Evolutionary conservation across 768 basidiomycete species (phyloP).

Genomic region (Pleurotus citrinopileatus): DNA sequence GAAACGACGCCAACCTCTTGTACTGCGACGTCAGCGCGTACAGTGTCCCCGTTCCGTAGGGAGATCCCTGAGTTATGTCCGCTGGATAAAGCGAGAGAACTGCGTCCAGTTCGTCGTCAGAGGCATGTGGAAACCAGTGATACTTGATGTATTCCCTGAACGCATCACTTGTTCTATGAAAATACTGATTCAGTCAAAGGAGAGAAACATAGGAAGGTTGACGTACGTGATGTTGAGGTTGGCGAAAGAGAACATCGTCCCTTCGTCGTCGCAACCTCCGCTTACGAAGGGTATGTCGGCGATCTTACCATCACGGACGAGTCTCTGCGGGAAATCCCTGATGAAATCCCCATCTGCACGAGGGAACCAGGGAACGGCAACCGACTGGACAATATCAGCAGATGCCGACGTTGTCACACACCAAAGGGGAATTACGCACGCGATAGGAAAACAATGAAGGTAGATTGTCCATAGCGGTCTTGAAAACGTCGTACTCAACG

Average conservation of each 20-base stretch:
- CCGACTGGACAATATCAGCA: constrained; percentile 24
- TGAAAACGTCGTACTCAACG: constrained; percentile 16
- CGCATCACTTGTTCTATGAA: constrained; percentile 15
- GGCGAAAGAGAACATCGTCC: constrained; percentile 26
- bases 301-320: constrained; percentile 22
- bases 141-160: constrained; percentile 23
- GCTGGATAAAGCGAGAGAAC: constrained; percentile 12
- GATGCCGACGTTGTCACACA: not conserved
- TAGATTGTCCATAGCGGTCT: constrained; percentile 18
- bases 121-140: not conserved
- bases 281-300: constrained; percentile 31
- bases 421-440: constrained; percentile 1
- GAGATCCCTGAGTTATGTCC: constrained; percentile 32
- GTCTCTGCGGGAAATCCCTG: constrained; percentile 18
- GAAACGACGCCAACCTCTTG: constrained; percentile 48
- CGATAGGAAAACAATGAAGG: constrained; percentile 19
- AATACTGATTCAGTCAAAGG: not conserved
- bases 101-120: not conserved
- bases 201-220: not conserved
- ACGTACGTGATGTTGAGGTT: constrained; percentile 24
- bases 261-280: constrained; percentile 37
- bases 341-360: constrained; percentile 27
- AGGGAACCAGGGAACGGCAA: constrained; percentile 27
- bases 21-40: constrained; percentile 44
- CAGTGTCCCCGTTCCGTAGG: constrained; percentile 35